Base-by-base conservation (phyloP, 805 yeast species). In the Candida pini region DNA sequence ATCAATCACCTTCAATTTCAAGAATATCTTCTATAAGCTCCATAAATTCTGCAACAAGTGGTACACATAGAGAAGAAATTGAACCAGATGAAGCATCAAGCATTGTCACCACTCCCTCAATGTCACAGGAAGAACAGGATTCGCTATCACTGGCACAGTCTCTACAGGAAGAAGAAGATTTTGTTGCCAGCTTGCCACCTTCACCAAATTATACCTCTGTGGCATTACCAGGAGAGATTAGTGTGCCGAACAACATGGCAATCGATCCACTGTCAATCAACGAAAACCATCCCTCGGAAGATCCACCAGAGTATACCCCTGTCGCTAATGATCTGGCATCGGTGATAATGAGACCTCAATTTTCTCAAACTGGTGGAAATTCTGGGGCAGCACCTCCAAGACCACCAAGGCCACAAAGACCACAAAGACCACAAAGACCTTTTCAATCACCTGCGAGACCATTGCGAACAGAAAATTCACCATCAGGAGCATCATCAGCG, bases 271-370 rank as follows among this genome's bases (percentile, higher is more conserved):
- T 48, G n/a, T 30, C 32, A 4, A 39, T 53, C 9, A 51, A 52
- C 28, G 58, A 53, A 14, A 33, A 26, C 12, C 36, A 41, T 6
- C 56, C 56, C 0, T 41, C 36, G 16, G 61, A 53, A 26, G 59
- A 56, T 5, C 68, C 68, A 3, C 69, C 69, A 2, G 55, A 53
- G 6, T 64, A 64, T 37, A 47, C 63, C 1, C 63, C 55, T 30
- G 43, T 56, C 17, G 54, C 58, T 8, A 47, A 60, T 2, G 51
- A 45, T 1, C 33, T 41, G 7, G 49, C 48, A 2, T 40, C 35
- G 2, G 21, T 43, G 14, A 43, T 49, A 2, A 28, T 38, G 24
- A 37, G 54, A 13, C 55, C 57, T 4, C 56, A 48, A n/a, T 53
- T 49, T 26, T 38, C 55, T n/a, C 49, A 44, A 18, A 50, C 56